These are phyloP conservation scores for Macrocybe gigantea DNA, from an alignment of 768 basidiomycete genomes.

Conservation along the genomic window DNA sequence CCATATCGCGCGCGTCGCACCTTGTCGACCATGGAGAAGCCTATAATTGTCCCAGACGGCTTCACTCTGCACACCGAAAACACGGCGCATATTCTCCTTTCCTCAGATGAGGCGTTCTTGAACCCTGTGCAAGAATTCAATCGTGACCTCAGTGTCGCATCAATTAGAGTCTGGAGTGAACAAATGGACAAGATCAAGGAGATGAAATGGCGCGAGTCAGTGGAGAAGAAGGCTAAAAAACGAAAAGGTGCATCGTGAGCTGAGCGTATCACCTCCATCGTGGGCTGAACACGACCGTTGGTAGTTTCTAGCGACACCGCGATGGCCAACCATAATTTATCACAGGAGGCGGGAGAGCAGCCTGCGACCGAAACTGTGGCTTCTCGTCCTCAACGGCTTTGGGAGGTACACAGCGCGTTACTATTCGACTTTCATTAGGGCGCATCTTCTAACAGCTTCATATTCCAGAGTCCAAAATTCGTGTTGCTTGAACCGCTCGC, in stretches of 20 bases:
- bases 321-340: no score
- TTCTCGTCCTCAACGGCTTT: no score
- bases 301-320: no score
- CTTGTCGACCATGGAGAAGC: not conserved
- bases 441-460: no score
- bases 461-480: slow-evolving; percentile 33
- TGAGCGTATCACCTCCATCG: not conserved
- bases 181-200: slow-evolving; percentile 58
- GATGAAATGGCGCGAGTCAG: slow-evolving; percentile 48
- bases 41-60: slow-evolving; percentile 55
- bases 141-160: slow-evolving; percentile 86
- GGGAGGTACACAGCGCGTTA: no score
- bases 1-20: not conserved
- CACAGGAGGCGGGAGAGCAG: no score
- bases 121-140: slow-evolving; percentile 99
- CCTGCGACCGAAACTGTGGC: not conserved
- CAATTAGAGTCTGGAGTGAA: slow-evolving; percentile 87
- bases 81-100: slow-evolving; percentile 72
- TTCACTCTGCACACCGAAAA: slow-evolving; percentile 80
- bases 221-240: slow-evolving; percentile 45
- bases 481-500: slow-evolving; percentile 90
- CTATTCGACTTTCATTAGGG: no score
- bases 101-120: slow-evolving; percentile 82
- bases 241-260: slow-evolving; percentile 33
- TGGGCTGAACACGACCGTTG: no score